Base-by-base conservation (phyloP, 495 filamentous ascomycete species). In the Penicillium canariense region DNA sequence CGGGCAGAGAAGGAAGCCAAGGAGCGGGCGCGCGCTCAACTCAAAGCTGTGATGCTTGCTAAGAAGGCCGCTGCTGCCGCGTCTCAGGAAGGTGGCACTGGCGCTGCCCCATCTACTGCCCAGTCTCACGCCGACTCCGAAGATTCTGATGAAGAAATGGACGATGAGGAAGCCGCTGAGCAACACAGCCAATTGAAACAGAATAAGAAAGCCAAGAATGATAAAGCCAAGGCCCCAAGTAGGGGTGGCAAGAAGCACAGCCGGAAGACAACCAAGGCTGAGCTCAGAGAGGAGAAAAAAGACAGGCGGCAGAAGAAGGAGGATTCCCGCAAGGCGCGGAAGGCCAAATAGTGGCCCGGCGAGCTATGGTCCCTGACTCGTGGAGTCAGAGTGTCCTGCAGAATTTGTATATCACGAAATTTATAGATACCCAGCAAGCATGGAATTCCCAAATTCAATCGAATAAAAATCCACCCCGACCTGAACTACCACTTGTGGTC, bases 1-100 rank as follows among this genome's bases (percentile, higher is more conserved):
- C 67, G 73, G 30, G 81, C 80, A 14, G 81, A 83, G 52, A 67
- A 68, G 49, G 61, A 77, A 57, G 80, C 77, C 10, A 80, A 77
- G 49, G 77, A 84, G 61, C 77, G 70, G 44, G 78, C 77, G 14
- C 74, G 65, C 9, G 77, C 78, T 12, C 68, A 78, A 52, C 56
- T 79, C 22, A 84, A 79, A 57, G 80, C 82, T 31, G 68, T 61
- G 48, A 61, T 68, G 56, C 57, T 72, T 48, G 76, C 69, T 5
- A 74, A 65, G 56, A 75, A 67, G 59, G 61, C 40, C 36, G 55
- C 48, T 30, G 56, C 55, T 15, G 59, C 51, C 20, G 42, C 54
- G 10, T 48, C 60, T 0, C 50, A 68, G 20, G 60, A 67, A 25
- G 53, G 55, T 15, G 35, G 54, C 5, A 52, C 58, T 18, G 58